These are phyloP conservation scores for Phlebopus sp. DNA, from an alignment of 1,284 basidiomycete genomes.

Conservation along the genomic window DNA sequence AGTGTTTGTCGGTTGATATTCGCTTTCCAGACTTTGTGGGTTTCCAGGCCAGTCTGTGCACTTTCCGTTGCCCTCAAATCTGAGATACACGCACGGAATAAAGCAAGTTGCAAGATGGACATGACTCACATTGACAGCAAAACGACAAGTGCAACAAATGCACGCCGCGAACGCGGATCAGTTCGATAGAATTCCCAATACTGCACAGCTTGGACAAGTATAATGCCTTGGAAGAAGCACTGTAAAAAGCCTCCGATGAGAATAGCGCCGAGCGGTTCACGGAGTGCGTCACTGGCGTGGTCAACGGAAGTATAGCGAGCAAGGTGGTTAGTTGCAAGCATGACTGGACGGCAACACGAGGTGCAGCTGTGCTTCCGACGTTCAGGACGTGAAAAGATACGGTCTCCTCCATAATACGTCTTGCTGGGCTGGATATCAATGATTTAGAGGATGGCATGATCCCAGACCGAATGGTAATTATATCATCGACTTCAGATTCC, in stretches of 20 bases:
- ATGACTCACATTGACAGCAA: slow-evolving; percentile 42
- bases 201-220: slow-evolving; percentile 44
- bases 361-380: neutral
- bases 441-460: neutral
- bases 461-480: neutral
- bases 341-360: neutral
- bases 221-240: slow-evolving; percentile 45
- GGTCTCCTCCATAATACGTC: neutral
- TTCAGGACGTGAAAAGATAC: neutral
- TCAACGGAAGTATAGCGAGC: slow-evolving; percentile 18
- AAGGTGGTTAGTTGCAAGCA: neutral
- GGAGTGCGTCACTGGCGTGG: slow-evolving; percentile 16
- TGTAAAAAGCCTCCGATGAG: slow-evolving; percentile 43
- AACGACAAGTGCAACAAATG: slow-evolving; percentile 40
- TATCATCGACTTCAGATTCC: slow-evolving; percentile 3
- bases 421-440: neutral
- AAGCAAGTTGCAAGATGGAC: no score
- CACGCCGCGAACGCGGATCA: slow-evolving; percentile 41
- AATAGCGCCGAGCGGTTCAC: slow-evolving; percentile 35
- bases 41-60: slow-evolving; percentile 45
- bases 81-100: neutral
- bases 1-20: slow-evolving; percentile 37
- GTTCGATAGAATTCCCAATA: slow-evolving; percentile 44
- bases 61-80: slow-evolving; percentile 26
- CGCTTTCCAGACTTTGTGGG: slow-evolving; percentile 48